Conservation (phyloP, 257 asterid genomes). For the Solanum boliviense region DNA sequence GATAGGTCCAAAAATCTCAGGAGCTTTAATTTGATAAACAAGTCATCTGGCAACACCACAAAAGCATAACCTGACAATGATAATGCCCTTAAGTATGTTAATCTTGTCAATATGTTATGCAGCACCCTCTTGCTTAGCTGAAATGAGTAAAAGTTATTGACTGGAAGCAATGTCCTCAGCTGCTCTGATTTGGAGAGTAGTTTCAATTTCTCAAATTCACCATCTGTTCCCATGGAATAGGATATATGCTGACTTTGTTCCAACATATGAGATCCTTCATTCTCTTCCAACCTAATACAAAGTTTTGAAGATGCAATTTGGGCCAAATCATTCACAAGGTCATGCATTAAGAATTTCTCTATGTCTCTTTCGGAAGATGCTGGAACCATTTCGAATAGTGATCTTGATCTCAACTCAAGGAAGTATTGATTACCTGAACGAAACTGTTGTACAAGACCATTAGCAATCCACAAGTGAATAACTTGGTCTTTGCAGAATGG, state of each 20-base stretch:
- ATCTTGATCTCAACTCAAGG: not conserved
- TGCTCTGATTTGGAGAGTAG: not conserved
- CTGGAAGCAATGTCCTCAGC: not conserved
- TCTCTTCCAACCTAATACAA: not conserved
- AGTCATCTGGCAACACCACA: not conserved
- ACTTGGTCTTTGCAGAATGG: not conserved
- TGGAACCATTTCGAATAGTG: not conserved
- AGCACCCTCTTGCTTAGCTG: not conserved
- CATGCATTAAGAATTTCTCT: not conserved
- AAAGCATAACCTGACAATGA: not conserved
- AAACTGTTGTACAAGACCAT: not conserved
- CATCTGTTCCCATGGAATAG: not conserved
- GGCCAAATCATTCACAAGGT: conserved; percentile 2
- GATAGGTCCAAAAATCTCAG: not conserved
- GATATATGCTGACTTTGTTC: not conserved
- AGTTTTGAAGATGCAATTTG: not conserved
- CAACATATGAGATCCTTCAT: not conserved
- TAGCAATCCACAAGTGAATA: not conserved
- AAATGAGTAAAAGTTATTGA: accelerated
- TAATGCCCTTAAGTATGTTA: not conserved
- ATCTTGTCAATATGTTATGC: not conserved
- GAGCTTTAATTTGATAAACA: not conserved
- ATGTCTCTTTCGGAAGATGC: not conserved
- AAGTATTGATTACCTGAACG: not conserved
- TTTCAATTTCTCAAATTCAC: not conserved